These are phyloP conservation scores for Pezicula carpinea DNA, from an alignment of 2,329 filamentous ascomycete genomes.

Conservation along the genomic window DNA sequence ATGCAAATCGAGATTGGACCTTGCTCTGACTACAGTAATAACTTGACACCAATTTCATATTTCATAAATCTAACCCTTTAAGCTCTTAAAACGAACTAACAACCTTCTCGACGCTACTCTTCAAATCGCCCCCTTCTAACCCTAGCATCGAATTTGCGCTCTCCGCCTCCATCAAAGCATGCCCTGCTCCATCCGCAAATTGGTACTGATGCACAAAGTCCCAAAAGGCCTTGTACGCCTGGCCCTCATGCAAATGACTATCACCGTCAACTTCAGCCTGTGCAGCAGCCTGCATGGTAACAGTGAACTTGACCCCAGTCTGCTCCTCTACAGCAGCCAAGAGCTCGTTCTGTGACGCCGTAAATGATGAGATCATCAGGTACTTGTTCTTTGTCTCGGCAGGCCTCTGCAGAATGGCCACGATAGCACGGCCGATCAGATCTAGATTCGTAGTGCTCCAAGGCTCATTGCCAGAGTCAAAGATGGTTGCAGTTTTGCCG, in stretches of 20 bases:
- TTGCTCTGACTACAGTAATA: too few species aligned
- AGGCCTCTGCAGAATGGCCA: constrained; percentile 26
- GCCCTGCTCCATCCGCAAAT: neutral
- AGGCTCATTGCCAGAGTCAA: constrained; percentile 22
- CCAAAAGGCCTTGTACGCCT: neutral
- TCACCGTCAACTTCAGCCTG: neutral
- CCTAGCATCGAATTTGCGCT: neutral
- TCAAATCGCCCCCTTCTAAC: neutral
- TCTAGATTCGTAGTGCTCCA: constrained; percentile 25
- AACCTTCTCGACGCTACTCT: neutral
- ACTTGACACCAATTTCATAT: too few species aligned
- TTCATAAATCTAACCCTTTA: too few species aligned
- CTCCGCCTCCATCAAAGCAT: neutral
- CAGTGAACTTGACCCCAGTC: constrained; percentile 24
- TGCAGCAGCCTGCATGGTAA: neutral
- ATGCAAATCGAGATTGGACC: too few species aligned
- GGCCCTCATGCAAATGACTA: neutral
- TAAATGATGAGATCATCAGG: constrained; percentile 26
- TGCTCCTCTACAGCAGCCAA: constrained; percentile 23
- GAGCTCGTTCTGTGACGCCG: constrained; percentile 26
- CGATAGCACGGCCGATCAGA: constrained; percentile 26
- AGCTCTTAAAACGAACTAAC: too few species aligned
- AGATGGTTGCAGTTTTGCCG: constrained; percentile 24
- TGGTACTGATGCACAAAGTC: neutral
- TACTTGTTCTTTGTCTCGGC: constrained; percentile 29